Percentiles rank a stretch among this genome's conserved stretches.
Conservation (phyloP, 1,284 basidiomycete genomes). For the Apiotrichum domesticum region DNA sequence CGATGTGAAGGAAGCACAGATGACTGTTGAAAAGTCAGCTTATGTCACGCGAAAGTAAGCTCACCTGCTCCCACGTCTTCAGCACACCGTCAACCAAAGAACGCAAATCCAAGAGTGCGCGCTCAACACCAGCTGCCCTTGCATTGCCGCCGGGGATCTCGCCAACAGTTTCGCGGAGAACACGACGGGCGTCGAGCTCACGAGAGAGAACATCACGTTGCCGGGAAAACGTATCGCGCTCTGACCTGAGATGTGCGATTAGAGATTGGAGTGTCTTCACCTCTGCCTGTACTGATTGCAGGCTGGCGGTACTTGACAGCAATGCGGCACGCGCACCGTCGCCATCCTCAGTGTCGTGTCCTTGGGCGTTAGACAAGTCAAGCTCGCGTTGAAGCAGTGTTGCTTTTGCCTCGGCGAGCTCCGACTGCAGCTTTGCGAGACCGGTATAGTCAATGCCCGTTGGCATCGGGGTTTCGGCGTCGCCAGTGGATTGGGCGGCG, state of each 20-base stretch:
- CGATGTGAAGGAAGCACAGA: not conserved
- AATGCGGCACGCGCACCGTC: conserved; percentile 15
- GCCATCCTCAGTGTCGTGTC: conserved; percentile 1
- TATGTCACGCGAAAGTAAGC: conserved; percentile 1
- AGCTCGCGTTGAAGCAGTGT: conserved; percentile 22
- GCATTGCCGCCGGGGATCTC: not conserved
- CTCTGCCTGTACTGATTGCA: conserved; percentile 22
- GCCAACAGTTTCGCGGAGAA: conserved; percentile 9
- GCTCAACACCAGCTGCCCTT: conserved; percentile 25
- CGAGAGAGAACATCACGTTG: conserved; percentile 23
- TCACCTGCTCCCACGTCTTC: conserved; percentile 35
- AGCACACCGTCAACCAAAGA: conserved; percentile 38
- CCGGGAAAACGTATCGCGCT: conserved; percentile 25
- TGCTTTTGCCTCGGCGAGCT: conserved; percentile 22
- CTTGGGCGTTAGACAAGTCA: conserved; percentile 13
- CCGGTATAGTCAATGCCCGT: conserved; percentile 24
- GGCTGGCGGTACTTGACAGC: conserved; percentile 3
- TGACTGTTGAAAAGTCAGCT: not conserved
- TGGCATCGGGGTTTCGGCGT: not conserved
- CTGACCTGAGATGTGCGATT: conserved; percentile 24
- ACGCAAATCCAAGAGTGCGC: conserved; percentile 36
- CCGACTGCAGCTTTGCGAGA: conserved; percentile 25
- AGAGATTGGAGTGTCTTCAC: conserved; percentile 24
- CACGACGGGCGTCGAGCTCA: conserved; percentile 27
- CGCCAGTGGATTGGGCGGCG: not conserved